These are phyloP conservation scores for Blepharisma undulans DNA, from an alignment of 169 alveolate species.

Conservation along the genomic window DNA sequence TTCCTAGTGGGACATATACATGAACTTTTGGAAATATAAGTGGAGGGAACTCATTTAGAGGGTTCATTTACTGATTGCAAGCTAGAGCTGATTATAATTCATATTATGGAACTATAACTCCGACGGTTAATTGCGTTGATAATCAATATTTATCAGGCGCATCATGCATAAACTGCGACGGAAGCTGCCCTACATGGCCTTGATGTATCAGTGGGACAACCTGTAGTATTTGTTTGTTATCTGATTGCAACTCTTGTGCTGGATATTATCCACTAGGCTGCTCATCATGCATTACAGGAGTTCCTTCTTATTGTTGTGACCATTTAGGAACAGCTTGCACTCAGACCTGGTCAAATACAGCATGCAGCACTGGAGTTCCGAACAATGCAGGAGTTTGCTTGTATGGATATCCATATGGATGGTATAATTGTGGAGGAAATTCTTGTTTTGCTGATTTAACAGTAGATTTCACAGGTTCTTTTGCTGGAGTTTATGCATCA, in stretches of 20 bases:
- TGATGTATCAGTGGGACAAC: neutral
- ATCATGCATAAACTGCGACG: neutral
- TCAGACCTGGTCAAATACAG: neutral
- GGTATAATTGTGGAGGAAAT: neutral
- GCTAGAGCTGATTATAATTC: too few species aligned
- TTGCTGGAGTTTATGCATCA: neutral
- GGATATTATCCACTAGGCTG: neutral
- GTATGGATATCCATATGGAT: neutral
- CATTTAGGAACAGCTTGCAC: neutral
- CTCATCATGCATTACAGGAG: neutral
- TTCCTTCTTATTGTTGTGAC: neutral
- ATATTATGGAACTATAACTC: too few species aligned
- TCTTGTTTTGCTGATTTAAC: neutral
- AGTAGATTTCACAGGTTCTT: neutral
- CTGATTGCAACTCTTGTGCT: neutral
- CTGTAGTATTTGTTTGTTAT: neutral
- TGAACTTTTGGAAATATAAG: too few species aligned
- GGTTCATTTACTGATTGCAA: too few species aligned
- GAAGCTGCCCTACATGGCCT: neutral
- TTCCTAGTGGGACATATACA: too few species aligned
- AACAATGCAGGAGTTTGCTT: neutral
- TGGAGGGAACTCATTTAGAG: too few species aligned
- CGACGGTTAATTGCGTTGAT: neutral
- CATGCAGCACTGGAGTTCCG: neutral
- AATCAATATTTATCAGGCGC: neutral